Conservation (phyloP, 352 stramenopile genomes). For the Phytophthora crassamura region DNA sequence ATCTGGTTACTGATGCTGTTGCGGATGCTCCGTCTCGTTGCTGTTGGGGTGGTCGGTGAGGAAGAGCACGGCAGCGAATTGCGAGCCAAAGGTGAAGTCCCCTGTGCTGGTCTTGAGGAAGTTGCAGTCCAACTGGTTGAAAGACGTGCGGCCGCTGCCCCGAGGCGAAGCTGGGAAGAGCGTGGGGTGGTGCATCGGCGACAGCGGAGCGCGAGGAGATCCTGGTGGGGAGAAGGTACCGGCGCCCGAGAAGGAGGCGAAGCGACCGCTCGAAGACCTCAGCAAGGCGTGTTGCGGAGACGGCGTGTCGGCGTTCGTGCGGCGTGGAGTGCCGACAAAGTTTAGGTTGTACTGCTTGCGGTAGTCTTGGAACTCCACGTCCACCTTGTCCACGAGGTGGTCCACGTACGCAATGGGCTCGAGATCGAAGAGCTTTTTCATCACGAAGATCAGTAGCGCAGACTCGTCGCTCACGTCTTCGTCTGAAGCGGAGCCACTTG, state of each 20-base stretch:
- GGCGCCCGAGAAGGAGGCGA: slow-evolving; percentile 53
- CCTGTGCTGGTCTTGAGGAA: slow-evolving; percentile 33
- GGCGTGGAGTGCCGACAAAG: slow-evolving; percentile 33
- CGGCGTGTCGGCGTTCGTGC: slow-evolving; percentile 35
- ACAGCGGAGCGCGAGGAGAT: slow-evolving; percentile 10
- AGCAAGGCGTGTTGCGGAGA: slow-evolving; percentile 30
- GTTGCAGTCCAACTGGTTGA: slow-evolving; percentile 41
- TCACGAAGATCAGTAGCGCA: slow-evolving; percentile 42
- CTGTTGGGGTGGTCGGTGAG: slow-evolving; percentile 32
- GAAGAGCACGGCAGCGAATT: slow-evolving; percentile 57
- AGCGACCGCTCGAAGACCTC: slow-evolving; percentile 31
- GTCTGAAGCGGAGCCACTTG: slow-evolving; percentile 1
- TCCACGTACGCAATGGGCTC: slow-evolving; percentile 60
- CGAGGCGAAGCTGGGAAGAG: slow-evolving; percentile 27
- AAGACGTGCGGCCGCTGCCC: slow-evolving; percentile 35
- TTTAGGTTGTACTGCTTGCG: slow-evolving; percentile 51
- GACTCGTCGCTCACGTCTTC: slow-evolving; percentile 24
- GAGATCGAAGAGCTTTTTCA: slow-evolving; percentile 49
- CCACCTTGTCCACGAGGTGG: slow-evolving; percentile 42
- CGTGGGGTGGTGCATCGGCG: slow-evolving; percentile 27
- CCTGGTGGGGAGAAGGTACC: slow-evolving; percentile 25
- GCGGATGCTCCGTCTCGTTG: slow-evolving; percentile 1
- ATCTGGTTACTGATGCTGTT: slow-evolving; percentile 17
- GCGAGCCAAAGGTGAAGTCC: slow-evolving; percentile 53
- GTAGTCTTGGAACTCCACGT: slow-evolving; percentile 48